Evolutionary conservation across 208 protist species (phyloP), one percentile per base, ranked within the genome.

Genomic region (Trypanosoma boissoni): DNA sequence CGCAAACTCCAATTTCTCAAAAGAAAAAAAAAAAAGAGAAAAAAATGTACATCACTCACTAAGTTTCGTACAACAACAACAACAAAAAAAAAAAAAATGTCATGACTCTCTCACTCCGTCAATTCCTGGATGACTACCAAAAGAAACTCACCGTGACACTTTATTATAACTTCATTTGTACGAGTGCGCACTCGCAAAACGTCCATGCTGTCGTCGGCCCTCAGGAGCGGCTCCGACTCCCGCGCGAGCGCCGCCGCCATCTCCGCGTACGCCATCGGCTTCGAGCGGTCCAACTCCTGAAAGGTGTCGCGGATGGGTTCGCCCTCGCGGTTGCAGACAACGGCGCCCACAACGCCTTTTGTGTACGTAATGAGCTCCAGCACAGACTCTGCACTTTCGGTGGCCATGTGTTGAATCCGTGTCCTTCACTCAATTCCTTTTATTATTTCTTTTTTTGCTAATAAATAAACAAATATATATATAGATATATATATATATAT

Each of bases 291-390:
- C n/a, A 94, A 63, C 31, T 74, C 77, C 34, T 90, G 79, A 61
- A 94, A 94, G 53, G 66, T 92, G 50, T 94, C 88, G 16, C 88
- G 78, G 32, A 94, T 87, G 3, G 84, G 82, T 16, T 75, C 62
- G 18, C 88, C 88, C 8, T 88, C 80, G 0, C 57, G 28, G 36
- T 70, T 88, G 66, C 88, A 94, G 31, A 94, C 74, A 42, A 94
- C 78, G 14, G 75, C 80, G n/a, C 84, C 88, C 0, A 85, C 9
- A 4, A 94, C 88, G 9, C 88, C 88, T 45, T 88, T 88, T 20
- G 83, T 92, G 72, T 92, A 92, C 29, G 88, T 92, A 53, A 94
- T 61, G 68, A 83, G 76, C 59, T 94, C 88, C n/a, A 94, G 45
- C 8, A 92, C 72, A 21, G 70, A 71, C 43, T 94, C 88, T 16